These are phyloP conservation scores for Dryas alaskensis DNA, from an alignment of 306 rosid species.

Conservation along the genomic window DNA sequence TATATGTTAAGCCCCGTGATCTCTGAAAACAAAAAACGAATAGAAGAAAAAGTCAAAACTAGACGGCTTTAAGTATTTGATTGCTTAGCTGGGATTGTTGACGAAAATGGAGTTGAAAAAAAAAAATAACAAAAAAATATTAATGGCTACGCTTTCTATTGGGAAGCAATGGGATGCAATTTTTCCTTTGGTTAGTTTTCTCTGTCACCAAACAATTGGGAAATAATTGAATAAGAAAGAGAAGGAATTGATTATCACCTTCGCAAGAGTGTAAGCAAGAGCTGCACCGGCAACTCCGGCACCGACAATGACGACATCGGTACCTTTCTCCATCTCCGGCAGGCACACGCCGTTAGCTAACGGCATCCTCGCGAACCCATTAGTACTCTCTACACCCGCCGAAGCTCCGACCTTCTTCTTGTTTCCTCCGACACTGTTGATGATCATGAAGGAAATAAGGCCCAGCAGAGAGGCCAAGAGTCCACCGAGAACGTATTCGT, in stretches of 20 bases:
- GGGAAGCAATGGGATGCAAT: background rate
- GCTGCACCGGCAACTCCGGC: slow-evolving; percentile 97
- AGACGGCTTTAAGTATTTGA: background rate
- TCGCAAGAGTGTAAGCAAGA: slow-evolving; percentile 83
- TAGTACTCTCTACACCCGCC: slow-evolving; percentile 6
- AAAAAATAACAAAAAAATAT: background rate
- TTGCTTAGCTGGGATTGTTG: background rate
- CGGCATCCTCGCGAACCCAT: slow-evolving; percentile 14
- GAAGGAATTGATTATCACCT: slow-evolving; percentile 37
- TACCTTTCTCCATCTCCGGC: slow-evolving; percentile 9
- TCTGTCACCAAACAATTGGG: background rate
- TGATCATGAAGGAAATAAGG: slow-evolving; percentile 35
- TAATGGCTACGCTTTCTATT: background rate
- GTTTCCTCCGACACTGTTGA: slow-evolving; percentile 16
- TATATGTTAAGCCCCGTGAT: background rate
- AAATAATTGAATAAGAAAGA: background rate
- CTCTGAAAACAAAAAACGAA: background rate
- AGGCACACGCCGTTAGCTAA: background rate
- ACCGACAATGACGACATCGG: slow-evolving; percentile 70
- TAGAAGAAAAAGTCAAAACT: background rate
- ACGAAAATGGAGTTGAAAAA: background rate
- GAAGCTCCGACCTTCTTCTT: slow-evolving; percentile 35
- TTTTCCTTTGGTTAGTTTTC: background rate
- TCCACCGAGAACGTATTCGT: slow-evolving; percentile 39
- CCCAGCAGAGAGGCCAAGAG: slow-evolving; percentile 43